Percentiles rank a stretch among this genome's conserved stretches.
phyloP scores from a whole-genome alignment of 495 filamentous ascomycete species.

The Cercophora sp. region DNA sequence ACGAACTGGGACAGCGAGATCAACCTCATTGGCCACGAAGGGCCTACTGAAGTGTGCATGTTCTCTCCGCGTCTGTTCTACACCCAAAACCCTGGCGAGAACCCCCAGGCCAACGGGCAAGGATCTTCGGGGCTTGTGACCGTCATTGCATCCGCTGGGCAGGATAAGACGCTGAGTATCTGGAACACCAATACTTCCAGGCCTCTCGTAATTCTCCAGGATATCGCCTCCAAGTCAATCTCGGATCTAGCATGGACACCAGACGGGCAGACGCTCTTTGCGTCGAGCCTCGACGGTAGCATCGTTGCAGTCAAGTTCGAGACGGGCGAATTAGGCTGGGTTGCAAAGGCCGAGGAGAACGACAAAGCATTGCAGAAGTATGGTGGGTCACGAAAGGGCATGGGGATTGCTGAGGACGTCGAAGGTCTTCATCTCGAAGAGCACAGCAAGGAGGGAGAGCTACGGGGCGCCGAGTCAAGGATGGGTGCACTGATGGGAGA shows the following conservation, averaged over 20 bases:
- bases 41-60: slow-evolving; percentile 92
- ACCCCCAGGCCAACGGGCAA: slow-evolving; percentile 28
- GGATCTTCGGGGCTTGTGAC: slow-evolving; percentile 59
- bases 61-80: slow-evolving; percentile 88
- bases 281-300: slow-evolving; percentile 81
- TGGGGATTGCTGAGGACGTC: slow-evolving; percentile 85
- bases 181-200: slow-evolving; percentile 95
- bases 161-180: slow-evolving; percentile 90
- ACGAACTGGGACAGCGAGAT: slow-evolving; percentile 94
- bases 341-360: slow-evolving; percentile 72
- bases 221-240: slow-evolving; percentile 83
- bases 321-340: slow-evolving; percentile 48
- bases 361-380: slow-evolving; percentile 90
- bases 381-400: slow-evolving; percentile 77
- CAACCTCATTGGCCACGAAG: slow-evolving; percentile 95
- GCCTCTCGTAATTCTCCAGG: slow-evolving; percentile 82
- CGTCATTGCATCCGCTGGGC: slow-evolving; percentile 92
- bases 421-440: slow-evolving; percentile 85
- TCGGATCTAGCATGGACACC: slow-evolving; percentile 94
- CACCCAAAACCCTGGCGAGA: slow-evolving; percentile 58
- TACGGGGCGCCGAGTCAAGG: slow-evolving; percentile 81
- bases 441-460: slow-evolving; percentile 82
- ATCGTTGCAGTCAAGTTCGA: slow-evolving; percentile 64
- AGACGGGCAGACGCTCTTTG: slow-evolving; percentile 81
- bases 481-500: slow-evolving; percentile 99